Evolutionary conservation across 257 asterid species (phyloP).

Genomic region (Striga asiatica): DNA sequence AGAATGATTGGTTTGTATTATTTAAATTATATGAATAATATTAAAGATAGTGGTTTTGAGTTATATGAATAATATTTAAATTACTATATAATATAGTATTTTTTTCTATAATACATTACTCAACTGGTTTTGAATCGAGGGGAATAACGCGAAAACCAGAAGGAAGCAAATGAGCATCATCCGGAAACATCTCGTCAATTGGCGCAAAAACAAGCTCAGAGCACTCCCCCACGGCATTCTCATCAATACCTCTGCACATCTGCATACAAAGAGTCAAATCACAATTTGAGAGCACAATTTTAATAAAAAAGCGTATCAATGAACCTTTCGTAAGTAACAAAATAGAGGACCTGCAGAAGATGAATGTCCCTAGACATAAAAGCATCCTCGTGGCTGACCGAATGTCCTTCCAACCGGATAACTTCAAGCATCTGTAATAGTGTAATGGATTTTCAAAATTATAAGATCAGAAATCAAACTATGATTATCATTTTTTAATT

Average conservation of each 20-base stretch:
- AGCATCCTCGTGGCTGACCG: conserved; percentile 69
- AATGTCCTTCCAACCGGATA: conserved; percentile 82
- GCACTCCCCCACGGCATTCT: conserved; percentile 78
- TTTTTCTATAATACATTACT: no score
- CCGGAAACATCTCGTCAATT: conserved; percentile 93
- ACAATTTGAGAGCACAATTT: no score
- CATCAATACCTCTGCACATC: conserved; percentile 95
- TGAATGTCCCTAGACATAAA: conserved; percentile 80
- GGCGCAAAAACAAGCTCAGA: conserved; percentile 96
- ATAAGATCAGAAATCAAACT: neutral
- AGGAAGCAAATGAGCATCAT: conserved; percentile 78
- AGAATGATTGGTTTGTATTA: no score
- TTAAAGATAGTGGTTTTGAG: no score
- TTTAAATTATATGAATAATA: no score
- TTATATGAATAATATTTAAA: no score
- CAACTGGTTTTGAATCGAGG: conserved; percentile 80
- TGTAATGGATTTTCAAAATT: neutral
- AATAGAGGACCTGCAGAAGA: conserved; percentile 55
- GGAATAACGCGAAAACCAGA: conserved; percentile 96
- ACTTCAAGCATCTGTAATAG: conserved; percentile 95
- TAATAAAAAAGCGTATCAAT: no score
- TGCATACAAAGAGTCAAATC: conserved; percentile 17
- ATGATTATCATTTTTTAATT: no score
- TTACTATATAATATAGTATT: no score
- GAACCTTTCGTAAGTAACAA: neutral